Percentiles rank a stretch among this genome's conserved stretches.
phyloP scores from a whole-genome alignment of 306 rosid genomes.

The Casuarina cunninghamiana region DNA sequence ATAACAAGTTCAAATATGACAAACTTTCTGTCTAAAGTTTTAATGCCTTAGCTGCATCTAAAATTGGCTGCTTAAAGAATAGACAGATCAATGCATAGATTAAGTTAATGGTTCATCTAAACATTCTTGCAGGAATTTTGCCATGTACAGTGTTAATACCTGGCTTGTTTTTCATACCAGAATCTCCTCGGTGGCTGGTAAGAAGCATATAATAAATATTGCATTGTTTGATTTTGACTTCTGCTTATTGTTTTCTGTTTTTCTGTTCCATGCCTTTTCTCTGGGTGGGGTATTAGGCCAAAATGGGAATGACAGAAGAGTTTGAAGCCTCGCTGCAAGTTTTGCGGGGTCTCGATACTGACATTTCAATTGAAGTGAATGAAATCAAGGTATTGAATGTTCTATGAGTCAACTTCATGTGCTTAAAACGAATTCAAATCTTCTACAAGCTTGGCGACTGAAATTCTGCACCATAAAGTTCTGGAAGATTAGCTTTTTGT shows the following conservation, averaged over 20 bases:
- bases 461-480: not conserved
- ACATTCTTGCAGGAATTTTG: constrained; percentile 60
- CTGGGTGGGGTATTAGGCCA: constrained; percentile 51
- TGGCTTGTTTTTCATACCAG: constrained; percentile 83
- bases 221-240: constrained; percentile 8
- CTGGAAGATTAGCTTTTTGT: constrained; percentile 17
- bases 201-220: constrained; percentile 33
- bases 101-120: not conserved
- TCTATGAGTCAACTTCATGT: not conserved
- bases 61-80: not conserved
- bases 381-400: constrained; percentile 69
- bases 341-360: constrained; percentile 75
- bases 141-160: constrained; percentile 78
- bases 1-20: not conserved
- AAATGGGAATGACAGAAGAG: constrained; percentile 87
- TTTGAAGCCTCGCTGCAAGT: constrained; percentile 89
- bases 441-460: not conserved
- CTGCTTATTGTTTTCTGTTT: constrained; percentile 13
- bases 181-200: constrained; percentile 95
- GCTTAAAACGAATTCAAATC: constrained; percentile 9
- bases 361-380: constrained; percentile 76
- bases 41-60: not conserved
- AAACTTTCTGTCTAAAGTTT: not conserved
- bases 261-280: not conserved
- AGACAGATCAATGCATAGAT: not conserved